Evolutionary conservation across 2,329 filamentous ascomycete species (phyloP).

Genomic region (Dothidotthia symphoricarpi): DNA sequence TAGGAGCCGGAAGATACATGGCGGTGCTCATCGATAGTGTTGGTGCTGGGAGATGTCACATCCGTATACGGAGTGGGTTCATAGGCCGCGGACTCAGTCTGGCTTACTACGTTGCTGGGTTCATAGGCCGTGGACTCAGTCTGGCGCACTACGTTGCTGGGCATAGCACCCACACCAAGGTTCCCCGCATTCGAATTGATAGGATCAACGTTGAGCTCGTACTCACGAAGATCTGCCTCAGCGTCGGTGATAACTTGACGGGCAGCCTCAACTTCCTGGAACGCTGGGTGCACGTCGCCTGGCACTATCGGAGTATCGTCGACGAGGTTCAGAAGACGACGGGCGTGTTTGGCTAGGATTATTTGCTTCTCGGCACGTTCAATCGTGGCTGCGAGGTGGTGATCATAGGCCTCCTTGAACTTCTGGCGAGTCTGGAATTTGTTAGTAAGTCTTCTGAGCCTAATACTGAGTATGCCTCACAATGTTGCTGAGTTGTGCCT

Average conservation of each 20-base stretch:
- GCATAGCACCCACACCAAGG: constrained; percentile 51
- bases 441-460: constrained; percentile 13
- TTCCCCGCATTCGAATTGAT: constrained; percentile 51
- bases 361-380: constrained; percentile 97
- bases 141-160: constrained; percentile 17
- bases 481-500: constrained; percentile 93
- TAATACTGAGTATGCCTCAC: constrained; percentile 46
- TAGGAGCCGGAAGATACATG: constrained; percentile 24
- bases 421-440: constrained; percentile 80
- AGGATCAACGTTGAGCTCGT: constrained; percentile 60
- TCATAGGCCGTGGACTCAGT: constrained; percentile 6
- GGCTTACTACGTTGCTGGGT: constrained; percentile 22
- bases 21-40: constrained; percentile 16
- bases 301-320: constrained; percentile 89
- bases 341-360: constrained; percentile 86
- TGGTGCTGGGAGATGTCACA: neutral
- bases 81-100: constrained; percentile 4
- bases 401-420: constrained; percentile 88
- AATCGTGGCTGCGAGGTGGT: constrained; percentile 85
- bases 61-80: constrained; percentile 2
- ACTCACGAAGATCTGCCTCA: constrained; percentile 80
- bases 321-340: constrained; percentile 77
- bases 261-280: constrained; percentile 64
- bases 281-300: constrained; percentile 71
- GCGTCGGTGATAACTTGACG: constrained; percentile 88